Base-by-base conservation (phyloP, 2,329 filamentous ascomycete genomes). In the Simplicillium sp. region DNA sequence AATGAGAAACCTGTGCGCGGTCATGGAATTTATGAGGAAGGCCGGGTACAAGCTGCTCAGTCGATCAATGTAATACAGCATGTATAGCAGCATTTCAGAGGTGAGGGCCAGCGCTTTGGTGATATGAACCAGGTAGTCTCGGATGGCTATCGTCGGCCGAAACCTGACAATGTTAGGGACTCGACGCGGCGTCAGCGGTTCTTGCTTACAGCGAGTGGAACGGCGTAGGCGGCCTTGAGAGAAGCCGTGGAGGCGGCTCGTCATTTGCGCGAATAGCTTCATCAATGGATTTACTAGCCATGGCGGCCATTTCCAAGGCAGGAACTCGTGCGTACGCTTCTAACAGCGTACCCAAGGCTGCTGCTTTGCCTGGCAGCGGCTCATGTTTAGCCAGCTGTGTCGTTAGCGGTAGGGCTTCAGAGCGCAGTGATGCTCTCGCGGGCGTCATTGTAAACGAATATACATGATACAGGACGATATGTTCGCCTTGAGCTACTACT, bases 31-130 rank as follows among this genome's bases (percentile, higher is more conserved):
- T 13, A 42, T 29, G 9, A 38, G 40, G 29, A 42, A 42, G 14
- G 28, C 37, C 13, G 40, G 40, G 31, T 38, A 37, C 9, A 42
- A 20, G 29, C 35, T 31, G 35, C 36, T 42, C 25, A 42, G 15
- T 13, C 40, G 40, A 25, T 42, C 40, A 29, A 39, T 39, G 34
- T 42, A 42, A 31, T 38, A 42, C 18, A 42, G 29, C n/a, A 42
- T 42, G 18, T 28, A 38, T 20, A 42, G 35, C 36, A 42, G 34
- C 36, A 42, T 25, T 25, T 20, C 36, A 29, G 40, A 35, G 8
- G 40, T 39, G 8, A 42, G 36, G 28, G 29, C 36, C 33, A 18
- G 28, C 5, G 34, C 14, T 5, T n/a, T 35, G 3, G 36, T 32
- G 20, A 42, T 37, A 38, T 35, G 16, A 33, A n/a, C n/a, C 15